A percentile compares a stretch with the other conserved stretches of the same genome.
phyloP scores from a whole-genome alignment of 2,329 filamentous ascomycete species.

The Diplodia sapinea region DNA sequence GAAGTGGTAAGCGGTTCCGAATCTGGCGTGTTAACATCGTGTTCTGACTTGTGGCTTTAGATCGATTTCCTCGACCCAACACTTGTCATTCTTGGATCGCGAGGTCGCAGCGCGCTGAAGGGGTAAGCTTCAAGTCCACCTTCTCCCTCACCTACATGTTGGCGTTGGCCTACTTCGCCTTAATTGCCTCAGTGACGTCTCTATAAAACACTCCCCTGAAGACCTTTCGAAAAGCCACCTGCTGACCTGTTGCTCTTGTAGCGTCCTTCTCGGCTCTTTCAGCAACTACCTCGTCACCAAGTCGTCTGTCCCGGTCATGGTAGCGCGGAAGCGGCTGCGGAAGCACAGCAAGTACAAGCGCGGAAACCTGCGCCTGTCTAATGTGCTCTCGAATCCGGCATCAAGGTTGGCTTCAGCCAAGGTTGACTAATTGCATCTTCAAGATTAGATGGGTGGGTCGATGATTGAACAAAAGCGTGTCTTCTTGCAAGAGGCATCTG shows the following conservation, averaged over 20 bases:
- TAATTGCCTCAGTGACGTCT: neutral
- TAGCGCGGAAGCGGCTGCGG: constrained; percentile 84
- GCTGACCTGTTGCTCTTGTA: constrained; percentile 45
- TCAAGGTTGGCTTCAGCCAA: constrained; percentile 73
- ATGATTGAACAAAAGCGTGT: neutral
- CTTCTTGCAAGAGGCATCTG: neutral
- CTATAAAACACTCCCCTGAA: neutral
- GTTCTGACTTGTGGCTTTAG: constrained; percentile 40
- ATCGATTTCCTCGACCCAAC: constrained; percentile 93
- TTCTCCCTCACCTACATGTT: neutral
- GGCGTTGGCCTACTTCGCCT: neutral
- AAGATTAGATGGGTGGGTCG: neutral
- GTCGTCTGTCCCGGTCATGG: constrained; percentile 97
- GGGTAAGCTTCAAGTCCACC: constrained; percentile 64
- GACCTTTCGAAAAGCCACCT: neutral
- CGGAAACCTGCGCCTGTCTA: constrained; percentile 73
- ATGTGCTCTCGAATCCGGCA: constrained; percentile 76
- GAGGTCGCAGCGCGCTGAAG: constrained; percentile 89
- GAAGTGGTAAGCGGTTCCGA: constrained; percentile 69
- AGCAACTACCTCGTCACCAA: constrained; percentile 98
- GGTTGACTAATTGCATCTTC: constrained; percentile 64
- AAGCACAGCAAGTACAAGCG: constrained; percentile 85
- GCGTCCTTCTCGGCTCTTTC: constrained; percentile 93
- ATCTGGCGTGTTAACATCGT: neutral
- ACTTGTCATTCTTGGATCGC: constrained; percentile 88